Evolutionary conservation across 1,284 basidiomycete genomes (phyloP).

Genomic region (Boletus smithii): DNA sequence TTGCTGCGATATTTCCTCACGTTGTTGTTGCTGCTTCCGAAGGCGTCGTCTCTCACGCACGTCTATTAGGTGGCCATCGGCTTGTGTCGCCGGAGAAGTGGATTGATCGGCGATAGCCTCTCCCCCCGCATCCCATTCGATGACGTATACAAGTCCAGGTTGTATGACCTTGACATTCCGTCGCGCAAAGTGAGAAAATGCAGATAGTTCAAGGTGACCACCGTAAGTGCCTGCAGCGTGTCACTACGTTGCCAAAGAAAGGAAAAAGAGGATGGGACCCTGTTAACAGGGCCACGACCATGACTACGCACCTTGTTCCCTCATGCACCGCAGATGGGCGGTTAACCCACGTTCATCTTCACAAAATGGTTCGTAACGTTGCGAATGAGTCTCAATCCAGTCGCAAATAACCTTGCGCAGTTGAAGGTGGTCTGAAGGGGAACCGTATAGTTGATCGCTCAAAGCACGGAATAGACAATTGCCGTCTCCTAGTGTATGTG

Average conservation of each 20-base stretch:
- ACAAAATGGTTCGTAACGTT: constrained; percentile 83
- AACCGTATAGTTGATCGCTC: constrained; percentile 79
- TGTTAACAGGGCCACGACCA: constrained; percentile 1
- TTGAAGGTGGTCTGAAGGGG: constrained; percentile 63
- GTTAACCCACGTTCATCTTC: constrained; percentile 80
- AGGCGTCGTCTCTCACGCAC: constrained; percentile 33
- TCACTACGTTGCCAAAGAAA: constrained; percentile 12
- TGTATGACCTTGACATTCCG: constrained; percentile 89
- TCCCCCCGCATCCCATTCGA: constrained; percentile 65
- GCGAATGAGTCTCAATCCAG: constrained; percentile 69
- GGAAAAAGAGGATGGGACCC: constrained; percentile 2
- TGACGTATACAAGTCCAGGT: constrained; percentile 81
- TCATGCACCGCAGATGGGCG: constrained; percentile 71
- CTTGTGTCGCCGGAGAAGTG: constrained; percentile 26
- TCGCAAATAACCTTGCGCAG: constrained; percentile 78
- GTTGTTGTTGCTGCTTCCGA: constrained; percentile 31
- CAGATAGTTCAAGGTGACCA: constrained; percentile 86
- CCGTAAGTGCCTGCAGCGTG: constrained; percentile 72
- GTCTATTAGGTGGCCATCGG: constrained; percentile 27
- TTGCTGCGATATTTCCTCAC: constrained; percentile 31
- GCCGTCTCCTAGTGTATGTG: constrained; percentile 77
- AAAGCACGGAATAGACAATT: constrained; percentile 86
- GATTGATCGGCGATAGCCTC: constrained; percentile 34
- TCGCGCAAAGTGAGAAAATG: constrained; percentile 78
- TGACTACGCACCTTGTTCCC: constrained; percentile 58